A percentile compares a stretch with the other conserved stretches of the same genome.
Conservation (phyloP, 1,284 basidiomycete genomes). For the Papiliotrema nemorosa region DNA sequence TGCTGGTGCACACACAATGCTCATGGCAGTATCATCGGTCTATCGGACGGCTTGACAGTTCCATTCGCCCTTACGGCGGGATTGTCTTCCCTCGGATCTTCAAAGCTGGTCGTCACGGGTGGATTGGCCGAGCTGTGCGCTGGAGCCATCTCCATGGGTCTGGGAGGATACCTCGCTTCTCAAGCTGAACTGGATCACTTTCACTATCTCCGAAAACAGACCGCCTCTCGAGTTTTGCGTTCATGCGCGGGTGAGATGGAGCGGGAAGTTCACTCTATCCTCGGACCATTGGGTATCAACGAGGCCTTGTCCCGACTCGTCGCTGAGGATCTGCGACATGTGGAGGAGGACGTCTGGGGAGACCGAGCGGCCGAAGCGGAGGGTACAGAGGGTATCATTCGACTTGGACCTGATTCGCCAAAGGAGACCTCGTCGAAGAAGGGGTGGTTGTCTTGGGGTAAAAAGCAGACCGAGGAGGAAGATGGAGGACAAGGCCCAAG, state of each 20-base stretch:
- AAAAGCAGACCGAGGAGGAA: constrained; percentile 12
- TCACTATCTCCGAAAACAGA: constrained; percentile 71
- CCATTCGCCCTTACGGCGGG: constrained; percentile 82
- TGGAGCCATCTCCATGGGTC: constrained; percentile 92
- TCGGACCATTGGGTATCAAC: constrained; percentile 84
- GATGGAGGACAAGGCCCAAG: constrained; percentile 57
- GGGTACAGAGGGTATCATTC: constrained; percentile 9
- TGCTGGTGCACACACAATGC: not conserved
- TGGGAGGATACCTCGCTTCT: constrained; percentile 94
- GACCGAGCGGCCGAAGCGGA: constrained; percentile 12
- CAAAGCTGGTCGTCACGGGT: constrained; percentile 81
- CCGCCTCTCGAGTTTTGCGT: constrained; percentile 73
- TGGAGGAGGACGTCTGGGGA: constrained; percentile 54
- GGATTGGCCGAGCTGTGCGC: constrained; percentile 89
- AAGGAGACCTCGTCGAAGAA: not conserved
- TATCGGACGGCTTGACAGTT: constrained; percentile 93
- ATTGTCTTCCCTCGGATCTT: constrained; percentile 83
- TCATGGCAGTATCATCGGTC: constrained; percentile 73
- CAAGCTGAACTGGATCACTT: constrained; percentile 95
- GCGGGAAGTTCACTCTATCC: constrained; percentile 82
- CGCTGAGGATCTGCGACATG: constrained; percentile 65
- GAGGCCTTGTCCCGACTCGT: constrained; percentile 74
- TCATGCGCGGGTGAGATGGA: constrained; percentile 93
- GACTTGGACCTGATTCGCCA: not conserved
- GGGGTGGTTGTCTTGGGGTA: not conserved